Evolutionary conservation across 805 yeast species (phyloP), one percentile per base, ranked within the genome.

Genomic region (Candida sphagnicola): DNA sequence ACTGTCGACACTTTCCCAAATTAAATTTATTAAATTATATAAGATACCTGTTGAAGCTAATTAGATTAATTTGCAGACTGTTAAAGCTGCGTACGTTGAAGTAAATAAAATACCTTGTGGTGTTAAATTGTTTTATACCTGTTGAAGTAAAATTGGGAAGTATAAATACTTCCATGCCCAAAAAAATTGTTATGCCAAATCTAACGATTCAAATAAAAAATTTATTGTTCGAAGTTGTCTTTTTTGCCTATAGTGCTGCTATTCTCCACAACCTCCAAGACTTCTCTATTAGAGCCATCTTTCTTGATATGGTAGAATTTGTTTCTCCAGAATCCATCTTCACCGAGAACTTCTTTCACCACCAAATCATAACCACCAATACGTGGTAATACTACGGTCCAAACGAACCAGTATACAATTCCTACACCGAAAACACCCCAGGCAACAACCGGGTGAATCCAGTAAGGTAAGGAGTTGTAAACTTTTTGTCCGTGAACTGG

Each of bases 361-460:
- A 62, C 70, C 48, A 82, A 61, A 21, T 62, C 62, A 62, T 81
- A 81, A 6, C 73, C 71, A 25, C 78, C 77, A 18, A 51, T 62
- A 39, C 50, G 54, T 31, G 95, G 95, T 48, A 82, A 57, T 1
- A 80, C 35, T 41, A 61, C 62, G 30, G 79, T 70, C 84, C 87
- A 80, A 13, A 79, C 53, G 6, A 79, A 42, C 83, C 88, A 85
- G 65, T 84, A 85, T 1, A 72, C 47, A 26, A 72, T 75, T 45
- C 87, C 91, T 35, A 79, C 56, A 11, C 71, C 82, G 49, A 82
- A 80, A 33, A 85, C 70, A 47, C 83, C 89, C 80, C 88, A 75
- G 10, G 89, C 81, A n/a, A 83, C 86, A 35, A 85, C 93, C 55
- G 88, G 80, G 57, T 84, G 90, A 40, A 80, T 70, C 72, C 78